Percentiles rank a stretch among this genome's conserved stretches.
phyloP scores from a whole-genome alignment of 805 yeast genomes.

The Myxozyma neotropica region DNA sequence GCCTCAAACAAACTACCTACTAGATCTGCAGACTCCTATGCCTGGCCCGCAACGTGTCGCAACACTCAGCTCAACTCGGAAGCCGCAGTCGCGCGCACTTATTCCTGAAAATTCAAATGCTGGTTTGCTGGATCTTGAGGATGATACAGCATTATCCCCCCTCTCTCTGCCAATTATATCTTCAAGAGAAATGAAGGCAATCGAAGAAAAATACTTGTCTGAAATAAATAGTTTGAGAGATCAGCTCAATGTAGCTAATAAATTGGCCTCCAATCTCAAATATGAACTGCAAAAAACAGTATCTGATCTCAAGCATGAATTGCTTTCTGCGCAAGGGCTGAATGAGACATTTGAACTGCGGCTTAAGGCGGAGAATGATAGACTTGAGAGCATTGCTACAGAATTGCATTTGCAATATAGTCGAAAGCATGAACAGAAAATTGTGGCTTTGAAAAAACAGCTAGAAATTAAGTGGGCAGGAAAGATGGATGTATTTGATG shows the following conservation, averaged over 20 bases:
- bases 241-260: conserved; percentile 13
- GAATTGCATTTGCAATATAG: conserved; percentile 30
- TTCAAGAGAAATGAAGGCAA: conserved; percentile 1
- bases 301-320: conserved; percentile 3
- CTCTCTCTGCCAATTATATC: conserved; percentile 8
- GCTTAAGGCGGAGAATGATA: conserved; percentile 14
- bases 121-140: conserved; percentile 8
- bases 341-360: conserved; percentile 16
- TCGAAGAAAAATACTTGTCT: conserved; percentile 16
- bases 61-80: neutral
- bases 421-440: conserved; percentile 29
- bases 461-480: conserved; percentile 23
- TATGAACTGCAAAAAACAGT: conserved; percentile 11
- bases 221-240: conserved; percentile 15
- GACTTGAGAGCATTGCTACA: conserved; percentile 29
- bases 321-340: neutral
- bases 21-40: conserved; percentile 8
- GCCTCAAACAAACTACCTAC: conserved; percentile 5
- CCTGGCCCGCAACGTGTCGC: neutral
- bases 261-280: conserved; percentile 11
- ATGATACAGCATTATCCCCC: neutral
- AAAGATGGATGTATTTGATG: conserved; percentile 11
- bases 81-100: neutral
- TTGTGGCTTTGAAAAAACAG: conserved; percentile 24
- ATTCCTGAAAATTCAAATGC: neutral